Conservation (phyloP, 768 basidiomycete species). For the Tricholoma hemisulphureum region DNA sequence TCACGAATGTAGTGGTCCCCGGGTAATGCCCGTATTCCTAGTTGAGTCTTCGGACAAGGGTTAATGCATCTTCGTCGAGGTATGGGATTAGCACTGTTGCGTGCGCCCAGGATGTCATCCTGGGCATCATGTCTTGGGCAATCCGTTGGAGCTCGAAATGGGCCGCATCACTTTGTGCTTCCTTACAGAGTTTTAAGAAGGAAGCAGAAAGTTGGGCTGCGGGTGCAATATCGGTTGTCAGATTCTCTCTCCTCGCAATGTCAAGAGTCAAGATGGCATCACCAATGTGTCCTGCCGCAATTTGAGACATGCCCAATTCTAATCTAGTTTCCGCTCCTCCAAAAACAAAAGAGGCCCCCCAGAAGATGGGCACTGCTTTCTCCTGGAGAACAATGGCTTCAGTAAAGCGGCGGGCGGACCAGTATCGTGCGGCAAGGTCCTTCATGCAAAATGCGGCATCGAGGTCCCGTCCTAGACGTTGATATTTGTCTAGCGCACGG, state of each 20-base stretch:
- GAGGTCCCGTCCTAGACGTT: constrained; percentile 7
- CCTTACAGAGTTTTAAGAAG: no score
- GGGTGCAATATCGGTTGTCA: no score
- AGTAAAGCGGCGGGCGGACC: not conserved
- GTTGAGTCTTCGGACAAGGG: no score
- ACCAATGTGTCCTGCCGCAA: not conserved
- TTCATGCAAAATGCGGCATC: constrained; percentile 9
- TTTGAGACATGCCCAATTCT: constrained; percentile 5
- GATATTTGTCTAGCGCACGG: constrained; percentile 2
- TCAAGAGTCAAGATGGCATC: constrained; percentile 12
- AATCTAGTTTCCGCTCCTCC: constrained; percentile 10
- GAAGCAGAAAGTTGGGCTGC: no score
- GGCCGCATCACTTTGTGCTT: no score
- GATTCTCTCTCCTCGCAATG: constrained; percentile 2
- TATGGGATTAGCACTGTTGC: no score
- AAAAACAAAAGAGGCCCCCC: constrained; percentile 7
- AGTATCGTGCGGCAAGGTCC: not conserved
- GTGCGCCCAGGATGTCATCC: no score
- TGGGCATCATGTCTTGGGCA: no score
- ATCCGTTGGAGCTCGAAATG: no score
- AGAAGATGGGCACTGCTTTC: constrained; percentile 12
- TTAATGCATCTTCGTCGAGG: no score
- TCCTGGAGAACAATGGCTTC: constrained; percentile 8
- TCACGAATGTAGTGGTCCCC: no score
- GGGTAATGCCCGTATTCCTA: no score